A percentile compares a stretch with the other conserved stretches of the same genome.
Evolutionary conservation across 352 stramenopile species (phyloP).

Genomic region (Phytophthora sp.): DNA sequence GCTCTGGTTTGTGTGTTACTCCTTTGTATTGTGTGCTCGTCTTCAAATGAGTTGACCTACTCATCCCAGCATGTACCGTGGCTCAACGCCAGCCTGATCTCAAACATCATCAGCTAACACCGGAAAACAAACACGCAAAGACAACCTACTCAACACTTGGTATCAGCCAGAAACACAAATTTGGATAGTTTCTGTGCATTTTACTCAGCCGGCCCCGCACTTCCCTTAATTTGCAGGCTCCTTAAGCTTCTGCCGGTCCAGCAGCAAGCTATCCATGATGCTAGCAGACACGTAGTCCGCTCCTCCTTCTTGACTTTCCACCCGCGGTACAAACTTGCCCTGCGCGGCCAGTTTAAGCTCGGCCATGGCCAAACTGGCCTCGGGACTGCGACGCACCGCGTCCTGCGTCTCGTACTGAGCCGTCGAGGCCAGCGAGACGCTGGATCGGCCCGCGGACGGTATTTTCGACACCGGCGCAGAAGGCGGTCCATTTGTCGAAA

Average conservation of each 20-base stretch:
- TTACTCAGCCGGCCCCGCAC: no score
- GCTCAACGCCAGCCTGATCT: no score
- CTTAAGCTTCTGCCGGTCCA: conserved; percentile 41
- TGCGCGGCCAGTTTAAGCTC: conserved; percentile 67
- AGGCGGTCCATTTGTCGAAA: background rate
- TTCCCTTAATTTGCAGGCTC: no score
- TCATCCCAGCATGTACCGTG: no score
- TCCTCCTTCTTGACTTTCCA: conserved; percentile 76
- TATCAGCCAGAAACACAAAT: no score
- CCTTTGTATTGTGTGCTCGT: no score
- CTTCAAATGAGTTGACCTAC: no score
- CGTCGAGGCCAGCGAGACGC: conserved; percentile 46
- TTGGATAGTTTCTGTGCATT: no score
- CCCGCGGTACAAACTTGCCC: conserved; percentile 51
- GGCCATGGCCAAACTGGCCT: conserved; percentile 65
- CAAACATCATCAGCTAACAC: no score
- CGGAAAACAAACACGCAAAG: no score
- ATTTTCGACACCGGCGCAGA: background rate
- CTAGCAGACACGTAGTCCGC: conserved; percentile 84
- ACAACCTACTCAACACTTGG: no score
- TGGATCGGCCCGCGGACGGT: conserved; percentile 29
- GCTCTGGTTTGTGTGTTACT: no score
- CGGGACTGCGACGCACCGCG: conserved; percentile 31
- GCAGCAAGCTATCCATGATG: conserved; percentile 78
- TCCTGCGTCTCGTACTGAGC: conserved; percentile 28